Percentiles rank a stretch among this genome's conserved stretches.
phyloP scores from a whole-genome alignment of 108 stramenopile species.

The Skeletonema grethae region DNA sequence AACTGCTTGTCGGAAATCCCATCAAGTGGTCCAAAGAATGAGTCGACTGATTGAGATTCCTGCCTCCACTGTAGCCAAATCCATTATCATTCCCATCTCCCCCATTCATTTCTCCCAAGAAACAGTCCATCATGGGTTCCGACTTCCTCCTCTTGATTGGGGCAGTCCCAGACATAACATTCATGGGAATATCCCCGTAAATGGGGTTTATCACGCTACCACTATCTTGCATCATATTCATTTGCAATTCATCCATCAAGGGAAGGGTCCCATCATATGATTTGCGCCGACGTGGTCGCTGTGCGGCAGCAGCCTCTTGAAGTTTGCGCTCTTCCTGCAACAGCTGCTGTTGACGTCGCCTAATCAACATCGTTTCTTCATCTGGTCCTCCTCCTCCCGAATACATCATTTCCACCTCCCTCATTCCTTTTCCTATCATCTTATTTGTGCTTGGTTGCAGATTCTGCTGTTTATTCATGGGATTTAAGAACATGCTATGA shows the following conservation, averaged over 20 bases:
- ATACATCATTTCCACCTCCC: neutral
- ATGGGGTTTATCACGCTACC: neutral
- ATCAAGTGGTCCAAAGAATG: neutral
- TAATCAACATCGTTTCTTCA: neutral
- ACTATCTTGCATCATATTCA: neutral
- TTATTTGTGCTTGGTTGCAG: neutral
- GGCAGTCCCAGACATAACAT: neutral
- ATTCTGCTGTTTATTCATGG: neutral
- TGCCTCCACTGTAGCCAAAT: neutral
- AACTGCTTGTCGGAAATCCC: neutral
- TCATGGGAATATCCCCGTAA: neutral
- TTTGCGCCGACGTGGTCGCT: slow-evolving; percentile 3
- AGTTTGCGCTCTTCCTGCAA: neutral
- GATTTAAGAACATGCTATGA: neutral
- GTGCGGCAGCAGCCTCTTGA: neutral
- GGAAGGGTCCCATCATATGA: neutral
- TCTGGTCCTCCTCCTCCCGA: neutral
- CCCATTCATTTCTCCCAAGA: neutral
- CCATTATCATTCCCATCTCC: neutral
- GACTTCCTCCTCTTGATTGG: slow-evolving; percentile 6
- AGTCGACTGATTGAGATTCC: neutral
- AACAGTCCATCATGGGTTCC: slow-evolving; percentile 1
- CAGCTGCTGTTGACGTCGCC: neutral
- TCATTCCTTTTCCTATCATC: neutral
- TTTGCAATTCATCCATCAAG: neutral